Base-by-base conservation (phyloP, 768 basidiomycete genomes). In the Termitomyces sp. region DNA sequence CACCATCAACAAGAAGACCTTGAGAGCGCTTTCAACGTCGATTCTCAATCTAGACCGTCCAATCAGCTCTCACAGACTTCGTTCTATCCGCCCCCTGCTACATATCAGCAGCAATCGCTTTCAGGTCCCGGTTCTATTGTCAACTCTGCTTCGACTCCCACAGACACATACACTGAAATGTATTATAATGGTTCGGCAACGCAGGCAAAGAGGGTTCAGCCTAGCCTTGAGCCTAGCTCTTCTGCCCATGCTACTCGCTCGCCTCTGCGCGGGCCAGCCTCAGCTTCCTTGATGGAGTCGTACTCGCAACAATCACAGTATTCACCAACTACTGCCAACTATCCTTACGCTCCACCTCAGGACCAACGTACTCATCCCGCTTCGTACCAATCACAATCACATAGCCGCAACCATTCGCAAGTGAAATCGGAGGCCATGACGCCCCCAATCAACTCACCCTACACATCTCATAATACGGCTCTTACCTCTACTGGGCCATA, bases 1-100 rank as follows among this genome's bases (percentile, higher is more conserved):
- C 87, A 85, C 66, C 87, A 86, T 69, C 79, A 84, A 60, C 80
- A 80, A 56, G 87, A 88, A 61, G 87, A 88, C 74, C 71, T 88
- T 44, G 87, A 89, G 60, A 73, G 74, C 22, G 76, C 77, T 53
- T 77, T 75, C 65, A 68, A 61, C 62, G 62, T 72, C 51, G 77
- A 77, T 63, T 70, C 68, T 55, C 74, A 74, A 60, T 58, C 67
- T 61, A 61, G 76, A 59, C 75, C 79, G 44, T 75, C 78, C 58
- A 69, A 74, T 20, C 82, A 79, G 55, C 62, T 72, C 35, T 59
- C 71, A 16, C 74, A 74, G 60, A 76, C 71, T 57, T 74, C 84
- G 2, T 83, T 84, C 60, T 88, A 87, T 69, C 78, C 84, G 4
- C 69, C 83, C 16, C 79, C 74, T 62, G 79, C 84, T 62, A 72